Conservation (phyloP, 1,284 basidiomycete genomes). For the Marasmius sp. region DNA sequence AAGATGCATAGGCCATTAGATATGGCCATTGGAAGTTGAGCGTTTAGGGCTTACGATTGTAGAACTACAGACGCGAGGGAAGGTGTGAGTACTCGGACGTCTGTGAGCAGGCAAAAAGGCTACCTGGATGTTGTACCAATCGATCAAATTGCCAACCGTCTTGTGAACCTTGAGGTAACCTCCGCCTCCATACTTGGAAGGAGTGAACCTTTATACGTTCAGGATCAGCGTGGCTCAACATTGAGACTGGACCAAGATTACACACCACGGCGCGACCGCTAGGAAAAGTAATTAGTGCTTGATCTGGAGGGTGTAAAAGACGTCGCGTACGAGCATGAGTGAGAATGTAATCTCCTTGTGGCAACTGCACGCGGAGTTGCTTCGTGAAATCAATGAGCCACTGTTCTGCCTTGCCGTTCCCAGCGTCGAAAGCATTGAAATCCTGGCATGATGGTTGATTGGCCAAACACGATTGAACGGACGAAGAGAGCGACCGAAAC, state of each 20-base stretch:
- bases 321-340: conserved; percentile 36
- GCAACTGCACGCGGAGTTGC: conserved; percentile 31
- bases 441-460: conserved; percentile 31
- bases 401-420: conserved; percentile 36
- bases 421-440: conserved; percentile 42
- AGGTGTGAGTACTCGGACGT: neutral
- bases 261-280: conserved; percentile 55
- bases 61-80: conserved; percentile 36
- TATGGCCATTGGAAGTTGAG: neutral
- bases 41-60: conserved; percentile 51
- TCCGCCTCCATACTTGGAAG: conserved; percentile 49
- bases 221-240: neutral
- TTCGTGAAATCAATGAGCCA: conserved; percentile 46
- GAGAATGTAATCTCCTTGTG: conserved; percentile 32
- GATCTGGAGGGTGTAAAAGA: neutral
- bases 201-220: conserved; percentile 43
- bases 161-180: conserved; percentile 59
- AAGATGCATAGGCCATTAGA: conserved; percentile 1
- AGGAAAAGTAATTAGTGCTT: neutral
- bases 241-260: conserved; percentile 2
- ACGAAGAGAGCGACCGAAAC: neutral
- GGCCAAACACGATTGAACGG: neutral
- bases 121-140: conserved; percentile 39
- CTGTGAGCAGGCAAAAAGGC: neutral
- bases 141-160: conserved; percentile 55